These are phyloP conservation scores for Penicillium atrosanguineum DNA, from an alignment of 495 filamentous ascomycete genomes.

Conservation along the genomic window DNA sequence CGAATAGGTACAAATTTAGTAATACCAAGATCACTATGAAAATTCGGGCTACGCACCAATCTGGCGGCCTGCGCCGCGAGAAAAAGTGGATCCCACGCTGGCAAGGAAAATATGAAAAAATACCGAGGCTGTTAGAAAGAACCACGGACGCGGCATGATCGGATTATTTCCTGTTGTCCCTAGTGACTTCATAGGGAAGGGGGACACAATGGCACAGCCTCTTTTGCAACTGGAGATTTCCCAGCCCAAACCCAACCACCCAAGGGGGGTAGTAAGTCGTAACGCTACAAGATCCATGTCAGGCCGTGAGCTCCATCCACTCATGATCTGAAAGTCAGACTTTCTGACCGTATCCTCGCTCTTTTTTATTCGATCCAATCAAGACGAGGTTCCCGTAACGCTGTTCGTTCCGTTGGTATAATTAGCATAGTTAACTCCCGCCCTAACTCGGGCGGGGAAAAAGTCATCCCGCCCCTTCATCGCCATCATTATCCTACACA, in stretches of 20 bases:
- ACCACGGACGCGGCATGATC: constrained; percentile 2
- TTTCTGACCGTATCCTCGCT: not conserved
- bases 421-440: constrained; percentile 4
- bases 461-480: not conserved
- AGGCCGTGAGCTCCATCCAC: not conserved
- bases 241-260: not conserved
- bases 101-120: constrained; percentile 1
- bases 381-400: not conserved
- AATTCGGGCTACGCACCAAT: constrained; percentile 27
- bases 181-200: not conserved
- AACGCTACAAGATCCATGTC: constrained; percentile 1
- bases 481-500: not conserved
- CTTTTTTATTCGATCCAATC: constrained; percentile 3
- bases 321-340: not conserved
- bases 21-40: constrained; percentile 5
- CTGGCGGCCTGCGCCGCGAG: constrained; percentile 33
- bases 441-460: not conserved
- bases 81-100: constrained; percentile 26
- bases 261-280: not conserved
- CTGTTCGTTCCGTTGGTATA: constrained; percentile 1
- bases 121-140: not conserved
- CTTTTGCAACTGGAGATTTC: not conserved
- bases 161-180: not conserved
- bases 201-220: not conserved
- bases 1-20: not conserved